A percentile compares a stretch with the other conserved stretches of the same genome.
These are phyloP conservation scores for Pleurotus tuber-regium DNA, from an alignment of 768 basidiomycete genomes.

Conservation along the genomic window DNA sequence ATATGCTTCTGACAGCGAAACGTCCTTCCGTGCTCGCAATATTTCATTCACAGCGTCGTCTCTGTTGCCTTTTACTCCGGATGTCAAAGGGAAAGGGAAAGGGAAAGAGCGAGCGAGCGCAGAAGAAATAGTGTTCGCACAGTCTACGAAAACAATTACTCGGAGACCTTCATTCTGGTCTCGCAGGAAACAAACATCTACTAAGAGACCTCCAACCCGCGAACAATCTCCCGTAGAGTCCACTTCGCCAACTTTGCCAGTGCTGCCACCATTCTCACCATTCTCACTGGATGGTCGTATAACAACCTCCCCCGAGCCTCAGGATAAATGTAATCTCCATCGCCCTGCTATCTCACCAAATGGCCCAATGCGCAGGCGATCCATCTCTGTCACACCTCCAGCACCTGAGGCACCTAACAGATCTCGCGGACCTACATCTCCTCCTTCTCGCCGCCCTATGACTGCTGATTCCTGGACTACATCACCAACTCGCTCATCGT, in stretches of 20 bases:
- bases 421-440: not conserved
- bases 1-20: constrained; percentile 18
- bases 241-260: constrained; percentile 20
- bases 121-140: constrained; percentile 19
- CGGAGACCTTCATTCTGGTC: constrained; percentile 71
- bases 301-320: constrained; percentile 17
- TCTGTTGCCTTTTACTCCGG: constrained; percentile 27
- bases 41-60: not conserved
- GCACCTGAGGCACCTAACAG: not conserved
- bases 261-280: constrained; percentile 27
- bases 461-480: constrained; percentile 40
- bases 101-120: constrained; percentile 18
- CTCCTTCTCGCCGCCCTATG: constrained; percentile 31
- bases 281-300: constrained; percentile 19
- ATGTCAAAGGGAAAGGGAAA: constrained; percentile 45
- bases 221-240: constrained; percentile 7
- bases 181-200: constrained; percentile 36
- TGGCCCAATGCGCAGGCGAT: constrained; percentile 16
- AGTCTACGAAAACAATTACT: constrained; percentile 38
- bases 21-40: not conserved
- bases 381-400: constrained; percentile 5
- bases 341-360: constrained; percentile 11
- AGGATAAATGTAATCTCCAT: constrained; percentile 21
- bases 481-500: constrained; percentile 21
- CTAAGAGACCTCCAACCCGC: constrained; percentile 16